Evolutionary conservation across 495 filamentous ascomycete genomes (phyloP).

Genomic region (Aspergillus wentii): DNA sequence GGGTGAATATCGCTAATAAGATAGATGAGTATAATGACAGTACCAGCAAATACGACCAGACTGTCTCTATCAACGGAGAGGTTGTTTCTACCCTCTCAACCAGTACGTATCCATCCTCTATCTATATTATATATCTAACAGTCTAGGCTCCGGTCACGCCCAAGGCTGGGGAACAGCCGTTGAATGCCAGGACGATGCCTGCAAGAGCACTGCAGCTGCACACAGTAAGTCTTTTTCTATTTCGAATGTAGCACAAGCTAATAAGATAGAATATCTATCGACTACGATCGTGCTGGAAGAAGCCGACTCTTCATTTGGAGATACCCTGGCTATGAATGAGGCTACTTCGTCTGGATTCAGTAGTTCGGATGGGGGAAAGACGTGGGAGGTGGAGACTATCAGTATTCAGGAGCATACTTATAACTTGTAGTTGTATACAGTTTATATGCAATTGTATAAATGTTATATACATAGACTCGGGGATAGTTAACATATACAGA

Average conservation of each 20-base stretch:
- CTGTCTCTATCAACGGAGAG: conserved; percentile 29
- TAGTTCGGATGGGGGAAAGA: conserved; percentile 21
- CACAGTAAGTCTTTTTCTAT: conserved; percentile 19
- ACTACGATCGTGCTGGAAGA: conserved; percentile 28
- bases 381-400: conserved; percentile 24
- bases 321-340: conserved; percentile 23
- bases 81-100: conserved; percentile 27
- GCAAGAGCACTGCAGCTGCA: conserved; percentile 21
- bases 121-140: not conserved
- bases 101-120: conserved; percentile 8
- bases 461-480: too few species aligned
- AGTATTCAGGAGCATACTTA: conserved; percentile 28
- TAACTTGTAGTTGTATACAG: too few species aligned
- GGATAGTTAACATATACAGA: too few species aligned
- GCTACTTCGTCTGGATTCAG: conserved; percentile 20
- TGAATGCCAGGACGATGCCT: conserved; percentile 29
- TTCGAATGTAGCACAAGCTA: not conserved
- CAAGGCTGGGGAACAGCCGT: conserved; percentile 37
- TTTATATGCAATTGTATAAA: too few species aligned
- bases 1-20: not conserved
- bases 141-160: conserved; percentile 19
- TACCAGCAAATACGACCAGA: conserved; percentile 32
- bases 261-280: conserved; percentile 19
- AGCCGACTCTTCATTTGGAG: conserved; percentile 19
- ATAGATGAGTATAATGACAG: conserved; percentile 31